phyloP scores from a whole-genome alignment of 2,329 filamentous ascomycete species.

The Intubia oerlemansii region DNA sequence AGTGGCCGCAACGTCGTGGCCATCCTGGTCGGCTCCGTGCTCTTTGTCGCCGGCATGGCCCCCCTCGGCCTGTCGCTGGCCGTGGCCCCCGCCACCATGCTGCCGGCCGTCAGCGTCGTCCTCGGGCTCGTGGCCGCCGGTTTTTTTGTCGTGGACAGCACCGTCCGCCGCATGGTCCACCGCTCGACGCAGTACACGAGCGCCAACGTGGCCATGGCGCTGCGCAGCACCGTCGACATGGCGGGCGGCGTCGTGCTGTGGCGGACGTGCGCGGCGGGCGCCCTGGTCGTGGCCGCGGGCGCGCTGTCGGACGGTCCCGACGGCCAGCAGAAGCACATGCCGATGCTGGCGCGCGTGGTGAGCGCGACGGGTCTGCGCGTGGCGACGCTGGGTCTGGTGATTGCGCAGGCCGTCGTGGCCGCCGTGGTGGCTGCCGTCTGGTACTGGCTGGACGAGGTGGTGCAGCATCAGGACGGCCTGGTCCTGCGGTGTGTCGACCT shows the following conservation, averaged over 20 bases:
- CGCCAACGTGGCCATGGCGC: constrained; percentile 21
- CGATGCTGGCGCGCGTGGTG: too few relatives aligned
- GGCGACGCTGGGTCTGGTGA: too few relatives aligned
- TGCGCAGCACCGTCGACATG: constrained; percentile 28
- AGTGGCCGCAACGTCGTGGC: constrained; percentile 13
- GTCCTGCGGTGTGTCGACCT: constrained; percentile 25
- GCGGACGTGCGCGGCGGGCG: constrained; percentile 19
- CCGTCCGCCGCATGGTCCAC: constrained; percentile 20
- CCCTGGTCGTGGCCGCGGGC: constrained; percentile 21
- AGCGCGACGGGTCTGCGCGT: too few relatives aligned
- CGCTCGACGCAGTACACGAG: constrained; percentile 28
- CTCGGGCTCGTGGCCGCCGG: constrained; percentile 26
- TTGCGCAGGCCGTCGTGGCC: constrained; percentile 19
- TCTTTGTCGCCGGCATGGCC: constrained; percentile 14
- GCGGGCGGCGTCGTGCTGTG: constrained; percentile 19
- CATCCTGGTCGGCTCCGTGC: constrained; percentile 15
- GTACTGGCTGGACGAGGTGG: constrained; percentile 19
- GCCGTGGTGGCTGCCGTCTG: constrained; percentile 15
- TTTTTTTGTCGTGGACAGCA: constrained; percentile 17
- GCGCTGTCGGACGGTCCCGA: too few relatives aligned
- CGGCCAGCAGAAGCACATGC: too few relatives aligned
- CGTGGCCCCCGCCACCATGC: constrained; percentile 11
- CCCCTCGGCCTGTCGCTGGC: not conserved
- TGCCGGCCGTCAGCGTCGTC: constrained; percentile 22
- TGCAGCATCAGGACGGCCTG: constrained; percentile 22